Evolutionary conservation across 345 rosid genomes (phyloP).

Genomic region (Linum usitatissimum): DNA sequence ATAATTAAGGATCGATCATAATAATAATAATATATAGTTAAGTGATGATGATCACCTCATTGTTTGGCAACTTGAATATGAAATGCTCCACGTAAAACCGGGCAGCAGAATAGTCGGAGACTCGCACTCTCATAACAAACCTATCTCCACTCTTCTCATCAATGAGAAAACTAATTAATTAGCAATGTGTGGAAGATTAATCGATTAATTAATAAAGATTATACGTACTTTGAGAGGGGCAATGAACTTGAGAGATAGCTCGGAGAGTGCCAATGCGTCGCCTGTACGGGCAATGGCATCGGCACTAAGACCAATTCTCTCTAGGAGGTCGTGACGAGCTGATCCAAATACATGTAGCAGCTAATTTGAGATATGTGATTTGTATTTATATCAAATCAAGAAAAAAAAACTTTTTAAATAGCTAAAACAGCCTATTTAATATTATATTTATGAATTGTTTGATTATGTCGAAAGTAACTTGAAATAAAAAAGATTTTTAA

Average conservation of each 20-base stretch:
- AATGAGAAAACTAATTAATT: not conserved
- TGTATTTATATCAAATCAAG: too few species aligned
- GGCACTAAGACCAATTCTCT: conserved; percentile 52
- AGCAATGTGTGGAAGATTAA: not conserved
- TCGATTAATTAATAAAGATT: too few species aligned
- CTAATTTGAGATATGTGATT: too few species aligned
- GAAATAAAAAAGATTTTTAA: too few species aligned
- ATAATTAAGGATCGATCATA: too few species aligned
- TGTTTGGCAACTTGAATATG: conserved; percentile 58
- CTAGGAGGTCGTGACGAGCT: conserved; percentile 77
- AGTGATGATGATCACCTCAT: conserved; percentile 45
- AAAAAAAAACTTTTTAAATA: too few species aligned
- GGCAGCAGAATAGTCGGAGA: conserved; percentile 59
- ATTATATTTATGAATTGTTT: too few species aligned
- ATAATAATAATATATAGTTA: too few species aligned
- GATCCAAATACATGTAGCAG: conserved; percentile 5
- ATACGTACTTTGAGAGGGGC: conserved; percentile 56
- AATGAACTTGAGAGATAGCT: conserved; percentile 66
- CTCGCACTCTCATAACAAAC: conserved; percentile 57
- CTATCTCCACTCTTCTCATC: conserved; percentile 56
- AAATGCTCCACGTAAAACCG: conserved; percentile 64
- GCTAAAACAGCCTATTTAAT: too few species aligned
- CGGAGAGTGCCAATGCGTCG: conserved; percentile 60
- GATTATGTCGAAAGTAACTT: too few species aligned
- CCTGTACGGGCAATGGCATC: conserved; percentile 66